These are phyloP conservation scores for Monosporascus sp. DNA, from an alignment of 2,329 filamentous ascomycete species.

Conservation along the genomic window DNA sequence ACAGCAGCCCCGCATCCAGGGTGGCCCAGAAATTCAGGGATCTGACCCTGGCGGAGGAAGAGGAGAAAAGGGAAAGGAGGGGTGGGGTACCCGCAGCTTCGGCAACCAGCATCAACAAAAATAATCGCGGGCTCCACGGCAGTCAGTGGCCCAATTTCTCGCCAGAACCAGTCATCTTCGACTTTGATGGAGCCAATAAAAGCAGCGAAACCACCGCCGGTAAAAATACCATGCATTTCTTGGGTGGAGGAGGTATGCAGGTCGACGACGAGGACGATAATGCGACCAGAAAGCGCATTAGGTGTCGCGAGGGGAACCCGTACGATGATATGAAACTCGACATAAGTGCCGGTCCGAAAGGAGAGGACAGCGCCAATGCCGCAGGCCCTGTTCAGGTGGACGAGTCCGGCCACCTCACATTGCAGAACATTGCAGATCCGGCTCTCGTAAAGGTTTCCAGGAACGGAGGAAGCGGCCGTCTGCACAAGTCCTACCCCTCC, in stretches of 20 bases:
- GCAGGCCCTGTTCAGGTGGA: constrained; percentile 10
- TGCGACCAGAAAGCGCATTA: constrained; percentile 33
- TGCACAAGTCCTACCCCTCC: constrained; percentile 32
- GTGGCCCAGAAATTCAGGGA: constrained; percentile 49
- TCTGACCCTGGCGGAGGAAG: constrained; percentile 34
- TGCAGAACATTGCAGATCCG: constrained; percentile 19
- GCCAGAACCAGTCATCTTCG: constrained; percentile 19
- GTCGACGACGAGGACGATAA: constrained; percentile 26
- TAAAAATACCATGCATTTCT: background rate
- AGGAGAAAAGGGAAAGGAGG: constrained; percentile 16
- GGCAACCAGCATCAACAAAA: constrained; percentile 7
- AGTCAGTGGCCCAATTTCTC: constrained; percentile 9
- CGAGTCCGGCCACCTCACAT: constrained; percentile 10
- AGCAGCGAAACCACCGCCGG: constrained; percentile 1
- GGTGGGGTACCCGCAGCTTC: constrained; percentile 31
- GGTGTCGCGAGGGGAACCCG: constrained; percentile 23
- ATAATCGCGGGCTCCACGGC: background rate
- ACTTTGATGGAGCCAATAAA: constrained; percentile 19
- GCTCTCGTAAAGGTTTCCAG: constrained; percentile 11
- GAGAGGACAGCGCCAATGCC: constrained; percentile 8
- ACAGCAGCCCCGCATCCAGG: constrained; percentile 46
- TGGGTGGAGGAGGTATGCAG: constrained; percentile 19
- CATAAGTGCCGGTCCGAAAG: constrained; percentile 2
- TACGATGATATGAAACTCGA: background rate
- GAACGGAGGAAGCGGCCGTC: constrained; percentile 10